phyloP scores from a whole-genome alignment of 495 filamentous ascomycete species.

The Penicillium malachiteum region DNA sequence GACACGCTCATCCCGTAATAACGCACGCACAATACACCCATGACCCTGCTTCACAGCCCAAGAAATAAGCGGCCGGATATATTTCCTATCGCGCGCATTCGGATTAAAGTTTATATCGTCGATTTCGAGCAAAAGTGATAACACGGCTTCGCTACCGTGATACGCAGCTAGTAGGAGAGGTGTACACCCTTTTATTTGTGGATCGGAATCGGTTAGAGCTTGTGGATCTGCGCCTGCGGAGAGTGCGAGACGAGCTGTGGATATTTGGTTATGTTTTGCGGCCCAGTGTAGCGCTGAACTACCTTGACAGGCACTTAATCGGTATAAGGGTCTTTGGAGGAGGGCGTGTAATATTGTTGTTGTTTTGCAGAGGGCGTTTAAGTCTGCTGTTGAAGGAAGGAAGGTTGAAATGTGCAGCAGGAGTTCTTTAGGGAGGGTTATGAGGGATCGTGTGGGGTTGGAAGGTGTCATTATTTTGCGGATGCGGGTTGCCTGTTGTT shows the following conservation, averaged over 20 bases:
- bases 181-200: slow-evolving; percentile 15
- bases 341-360: slow-evolving; percentile 13
- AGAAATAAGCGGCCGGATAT: slow-evolving; percentile 33
- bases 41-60: slow-evolving; percentile 37
- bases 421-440: slow-evolving; percentile 16
- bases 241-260: slow-evolving; percentile 13
- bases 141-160: slow-evolving; percentile 10
- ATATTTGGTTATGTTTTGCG: slow-evolving; percentile 9
- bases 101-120: slow-evolving; percentile 14
- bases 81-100: slow-evolving; percentile 19
- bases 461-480: not conserved
- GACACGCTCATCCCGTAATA: slow-evolving; percentile 18
- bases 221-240: slow-evolving; percentile 17
- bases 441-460: not conserved
- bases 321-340: slow-evolving; percentile 18
- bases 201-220: slow-evolving; percentile 8
- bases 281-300: slow-evolving; percentile 17
- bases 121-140: slow-evolving; percentile 12
- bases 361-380: slow-evolving; percentile 16
- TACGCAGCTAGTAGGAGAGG: slow-evolving; percentile 21
- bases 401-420: slow-evolving; percentile 13
- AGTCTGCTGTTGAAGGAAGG: slow-evolving; percentile 7
- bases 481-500: not conserved
- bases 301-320: slow-evolving; percentile 5
- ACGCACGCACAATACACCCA: slow-evolving; percentile 20